Conservation (phyloP, 805 yeast species). For the Hanseniaspora thailandica region DNA sequence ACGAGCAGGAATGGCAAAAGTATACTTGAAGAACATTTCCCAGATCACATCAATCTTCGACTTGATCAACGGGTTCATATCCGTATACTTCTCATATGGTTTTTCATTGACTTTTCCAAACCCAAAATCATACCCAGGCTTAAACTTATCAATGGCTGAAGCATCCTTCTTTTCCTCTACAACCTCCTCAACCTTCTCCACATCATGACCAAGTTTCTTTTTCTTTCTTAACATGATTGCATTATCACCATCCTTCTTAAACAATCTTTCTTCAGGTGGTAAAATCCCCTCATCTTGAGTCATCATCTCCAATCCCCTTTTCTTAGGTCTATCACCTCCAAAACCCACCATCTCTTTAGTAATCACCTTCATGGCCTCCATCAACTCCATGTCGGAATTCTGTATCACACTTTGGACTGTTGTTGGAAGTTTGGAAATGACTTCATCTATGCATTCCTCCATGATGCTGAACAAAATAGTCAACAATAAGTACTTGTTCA, state of each 20-base stretch:
- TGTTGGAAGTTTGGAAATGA: background rate
- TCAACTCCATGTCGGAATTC: background rate
- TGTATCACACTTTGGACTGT: background rate
- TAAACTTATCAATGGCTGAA: background rate
- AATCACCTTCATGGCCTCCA: background rate
- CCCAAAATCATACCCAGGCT: background rate
- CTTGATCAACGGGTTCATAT: background rate
- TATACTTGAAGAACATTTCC: constrained; percentile 11
- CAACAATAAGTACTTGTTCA: background rate
- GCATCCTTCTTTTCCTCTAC: background rate
- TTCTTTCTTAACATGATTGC: background rate
- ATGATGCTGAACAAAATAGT: background rate
- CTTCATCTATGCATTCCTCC: background rate
- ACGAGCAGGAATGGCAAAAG: constrained; percentile 5
- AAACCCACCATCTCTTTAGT: background rate
- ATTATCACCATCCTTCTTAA: background rate
- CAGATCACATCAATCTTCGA: constrained; percentile 3
- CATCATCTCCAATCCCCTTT: background rate
- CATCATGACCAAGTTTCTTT: background rate
- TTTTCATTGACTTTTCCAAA: constrained; percentile 2
- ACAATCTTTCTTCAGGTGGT: background rate
- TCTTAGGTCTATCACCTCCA: too few species aligned
- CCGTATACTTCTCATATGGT: background rate
- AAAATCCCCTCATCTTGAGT: background rate
- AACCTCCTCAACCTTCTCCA: background rate